Evolutionary conservation across 2,329 filamentous ascomycete genomes (phyloP).

Genomic region (Xylariaceae sp.): DNA sequence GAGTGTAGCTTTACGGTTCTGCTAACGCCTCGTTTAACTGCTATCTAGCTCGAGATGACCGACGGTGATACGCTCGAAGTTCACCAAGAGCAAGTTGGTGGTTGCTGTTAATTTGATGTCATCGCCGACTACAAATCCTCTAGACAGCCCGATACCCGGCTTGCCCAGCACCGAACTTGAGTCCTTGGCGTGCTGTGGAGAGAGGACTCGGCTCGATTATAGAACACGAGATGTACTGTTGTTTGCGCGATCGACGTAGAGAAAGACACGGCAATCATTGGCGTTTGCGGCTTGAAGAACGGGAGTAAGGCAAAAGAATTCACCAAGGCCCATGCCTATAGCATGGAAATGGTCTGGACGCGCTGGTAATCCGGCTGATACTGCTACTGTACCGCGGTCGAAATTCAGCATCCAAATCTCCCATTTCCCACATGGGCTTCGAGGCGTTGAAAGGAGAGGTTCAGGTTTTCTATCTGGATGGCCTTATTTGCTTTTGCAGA

Average conservation of each 20-base stretch:
- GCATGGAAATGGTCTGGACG: background rate
- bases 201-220: background rate
- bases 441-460: conserved; percentile 5
- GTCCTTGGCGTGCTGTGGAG: background rate
- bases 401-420: background rate
- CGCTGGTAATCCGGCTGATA: background rate
- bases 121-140: conserved; percentile 25
- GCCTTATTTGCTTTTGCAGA: conserved; percentile 7
- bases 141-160: background rate
- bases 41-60: conserved; percentile 79
- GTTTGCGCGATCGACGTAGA: background rate
- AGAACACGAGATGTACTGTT: background rate
- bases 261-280: background rate
- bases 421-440: background rate
- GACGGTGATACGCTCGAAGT: conserved; percentile 96
- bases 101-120: conserved; percentile 32
- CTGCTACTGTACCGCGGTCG: background rate
- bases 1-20: background rate
- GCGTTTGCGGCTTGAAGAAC: no score
- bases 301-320: background rate
- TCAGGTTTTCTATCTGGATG: conserved; percentile 9
- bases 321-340: background rate
- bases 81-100: conserved; percentile 96
- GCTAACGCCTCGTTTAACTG: conserved; percentile 8
- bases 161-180: background rate